Conservation (phyloP, 306 rosid genomes). For the Oemleria cerasiformis region DNA sequence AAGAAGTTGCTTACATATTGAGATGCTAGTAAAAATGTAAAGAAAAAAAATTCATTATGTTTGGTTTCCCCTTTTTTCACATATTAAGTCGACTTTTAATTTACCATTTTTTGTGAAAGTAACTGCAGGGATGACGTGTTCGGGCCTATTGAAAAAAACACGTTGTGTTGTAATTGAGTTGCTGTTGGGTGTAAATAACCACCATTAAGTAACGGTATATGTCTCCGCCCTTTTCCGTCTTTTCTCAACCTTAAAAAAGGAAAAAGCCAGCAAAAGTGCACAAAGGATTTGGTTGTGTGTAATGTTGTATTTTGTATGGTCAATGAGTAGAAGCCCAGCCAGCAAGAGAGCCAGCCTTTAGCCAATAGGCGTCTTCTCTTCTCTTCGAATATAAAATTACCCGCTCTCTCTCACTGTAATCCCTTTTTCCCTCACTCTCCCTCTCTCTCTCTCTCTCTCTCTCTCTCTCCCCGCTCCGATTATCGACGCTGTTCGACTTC, state of each 20-base stretch:
- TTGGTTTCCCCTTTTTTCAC: not conserved
- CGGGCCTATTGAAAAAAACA: no score
- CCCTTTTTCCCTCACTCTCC: not conserved
- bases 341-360: no score
- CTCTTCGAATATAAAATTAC: slow-evolving; percentile 34
- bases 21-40: no score
- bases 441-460: slow-evolving; percentile 8
- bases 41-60: no score
- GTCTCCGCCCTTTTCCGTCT: not conserved
- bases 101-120: no score
- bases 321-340: slow-evolving; percentile 19
- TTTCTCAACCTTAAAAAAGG: not conserved
- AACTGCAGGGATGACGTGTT: no score
- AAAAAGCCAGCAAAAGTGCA: not conserved
- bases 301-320: slow-evolving; percentile 24
- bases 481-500: slow-evolving; percentile 18
- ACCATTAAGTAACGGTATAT: not conserved
- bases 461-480: not conserved
- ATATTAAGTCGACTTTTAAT: no score
- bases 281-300: not conserved
- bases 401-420: slow-evolving; percentile 13
- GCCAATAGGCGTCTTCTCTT: not conserved
- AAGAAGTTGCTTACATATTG: no score
- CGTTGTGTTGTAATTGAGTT: no score
- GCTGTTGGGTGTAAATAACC: not conserved